A percentile compares a stretch with the other conserved stretches of the same genome.
Evolutionary conservation across 192 early-diverging fungal species (phyloP).

Genomic region (Obelidium mucronatum): DNA sequence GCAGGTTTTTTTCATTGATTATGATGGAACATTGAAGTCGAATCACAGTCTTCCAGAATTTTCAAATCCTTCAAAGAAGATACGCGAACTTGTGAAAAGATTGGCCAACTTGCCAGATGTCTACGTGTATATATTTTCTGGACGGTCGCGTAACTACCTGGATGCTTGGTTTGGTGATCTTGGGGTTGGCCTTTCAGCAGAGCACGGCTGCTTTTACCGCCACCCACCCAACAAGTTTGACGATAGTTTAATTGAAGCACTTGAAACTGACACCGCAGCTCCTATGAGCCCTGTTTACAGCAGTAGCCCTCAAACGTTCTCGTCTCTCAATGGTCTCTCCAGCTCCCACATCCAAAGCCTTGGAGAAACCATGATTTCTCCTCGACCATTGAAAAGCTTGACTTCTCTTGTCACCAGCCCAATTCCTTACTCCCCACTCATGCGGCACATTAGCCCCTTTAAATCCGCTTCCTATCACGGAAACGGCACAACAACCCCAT

Average conservation of each 20-base stretch:
- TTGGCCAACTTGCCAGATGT: constrained; percentile 82
- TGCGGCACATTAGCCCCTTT: constrained; percentile 16
- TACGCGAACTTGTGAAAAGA: constrained; percentile 72
- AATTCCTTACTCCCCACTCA: constrained; percentile 24
- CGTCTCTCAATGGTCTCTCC: background rate
- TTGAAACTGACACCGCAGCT: constrained; percentile 58
- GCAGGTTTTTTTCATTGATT: constrained; percentile 87
- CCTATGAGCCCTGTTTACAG: background rate
- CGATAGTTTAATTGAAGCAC: constrained; percentile 17
- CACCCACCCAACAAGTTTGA: constrained; percentile 71
- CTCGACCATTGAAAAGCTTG: background rate
- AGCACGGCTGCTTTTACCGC: constrained; percentile 98
- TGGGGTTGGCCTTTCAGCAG: constrained; percentile 91
- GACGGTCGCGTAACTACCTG: constrained; percentile 87
- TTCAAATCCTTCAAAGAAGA: constrained; percentile 81
- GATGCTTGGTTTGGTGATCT: constrained; percentile 90
- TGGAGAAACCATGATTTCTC: constrained; percentile 2
- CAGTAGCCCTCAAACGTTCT: background rate
- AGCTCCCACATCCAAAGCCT: constrained; percentile 22
- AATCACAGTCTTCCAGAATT: constrained; percentile 91
- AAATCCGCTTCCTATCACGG: background rate
- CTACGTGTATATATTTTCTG: constrained; percentile 95
- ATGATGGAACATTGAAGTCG: constrained; percentile 92
- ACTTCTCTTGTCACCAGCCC: constrained; percentile 24
- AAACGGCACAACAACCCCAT: background rate